A percentile compares a stretch with the other conserved stretches of the same genome.
Evolutionary conservation across 1,284 basidiomycete genomes (phyloP).

Genomic region (Kwoniella shivajii): DNA sequence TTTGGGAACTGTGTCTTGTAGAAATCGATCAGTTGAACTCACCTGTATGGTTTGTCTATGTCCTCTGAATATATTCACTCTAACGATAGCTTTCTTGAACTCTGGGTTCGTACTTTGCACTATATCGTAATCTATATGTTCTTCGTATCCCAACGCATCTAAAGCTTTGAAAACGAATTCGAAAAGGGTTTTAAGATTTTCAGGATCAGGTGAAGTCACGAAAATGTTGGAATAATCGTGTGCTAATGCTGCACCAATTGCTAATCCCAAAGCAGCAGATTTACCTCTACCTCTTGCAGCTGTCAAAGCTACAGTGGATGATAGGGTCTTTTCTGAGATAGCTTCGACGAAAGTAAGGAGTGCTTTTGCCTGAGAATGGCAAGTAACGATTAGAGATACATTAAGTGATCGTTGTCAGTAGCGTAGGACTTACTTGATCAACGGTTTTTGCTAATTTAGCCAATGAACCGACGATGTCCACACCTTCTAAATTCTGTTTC

Average conservation of each 20-base stretch:
- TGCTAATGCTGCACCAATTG: conserved; percentile 88
- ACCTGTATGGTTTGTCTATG: conserved; percentile 95
- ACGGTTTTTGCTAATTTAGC: conserved; percentile 90
- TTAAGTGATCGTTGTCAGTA: background rate
- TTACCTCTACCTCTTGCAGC: conserved; percentile 95
- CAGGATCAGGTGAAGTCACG: conserved; percentile 95
- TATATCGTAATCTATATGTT: conserved; percentile 96
- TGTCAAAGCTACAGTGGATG: conserved; percentile 92
- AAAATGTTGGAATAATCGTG: conserved; percentile 99
- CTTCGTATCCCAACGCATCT: conserved; percentile 92
- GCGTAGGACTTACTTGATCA: conserved; percentile 71
- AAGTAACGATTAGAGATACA: background rate
- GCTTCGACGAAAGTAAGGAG: conserved; percentile 90
- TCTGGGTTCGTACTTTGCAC: conserved; percentile 91
- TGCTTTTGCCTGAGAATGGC: conserved; percentile 65
- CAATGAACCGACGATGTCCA: conserved; percentile 85
- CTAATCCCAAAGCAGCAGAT: conserved; percentile 90
- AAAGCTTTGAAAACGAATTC: conserved; percentile 98
- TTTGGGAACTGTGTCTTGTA: background rate
- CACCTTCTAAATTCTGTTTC: conserved; percentile 76
- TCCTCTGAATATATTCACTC: conserved; percentile 91
- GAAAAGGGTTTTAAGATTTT: conserved; percentile 97
- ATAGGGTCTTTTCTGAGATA: conserved; percentile 87
- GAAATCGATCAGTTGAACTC: conserved; percentile 23
- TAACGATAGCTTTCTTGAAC: conserved; percentile 92